A percentile compares a stretch with the other conserved stretches of the same genome.
phyloP scores from a whole-genome alignment of 2,329 filamentous ascomycete species.

The Coniochaeta sp. region DNA sequence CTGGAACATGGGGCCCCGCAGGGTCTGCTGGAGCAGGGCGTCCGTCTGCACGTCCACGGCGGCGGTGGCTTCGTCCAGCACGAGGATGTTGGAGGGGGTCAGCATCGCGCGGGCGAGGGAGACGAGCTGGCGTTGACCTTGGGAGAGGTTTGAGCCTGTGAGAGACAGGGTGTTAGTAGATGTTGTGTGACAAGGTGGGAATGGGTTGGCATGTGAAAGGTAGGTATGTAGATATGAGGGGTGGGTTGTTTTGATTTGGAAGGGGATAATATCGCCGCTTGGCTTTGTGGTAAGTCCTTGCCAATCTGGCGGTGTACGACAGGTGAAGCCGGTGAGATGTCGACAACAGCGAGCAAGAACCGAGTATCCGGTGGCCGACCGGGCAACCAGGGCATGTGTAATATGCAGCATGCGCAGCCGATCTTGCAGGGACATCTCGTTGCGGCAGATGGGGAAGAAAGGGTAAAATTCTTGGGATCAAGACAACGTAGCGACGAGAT shows the following conservation, averaged over 20 bases:
- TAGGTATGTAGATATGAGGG: not conserved
- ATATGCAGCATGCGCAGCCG: conserved; percentile 19
- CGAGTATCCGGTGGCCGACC: too few relatives aligned
- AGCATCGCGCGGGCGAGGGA: conserved; percentile 90
- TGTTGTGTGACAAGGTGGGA: conserved; percentile 9
- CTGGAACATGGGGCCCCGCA: conserved; percentile 63
- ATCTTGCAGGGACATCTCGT: conserved; percentile 25
- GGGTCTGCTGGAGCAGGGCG: conserved; percentile 56
- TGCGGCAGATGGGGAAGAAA: conserved; percentile 10
- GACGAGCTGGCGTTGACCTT: conserved; percentile 89
- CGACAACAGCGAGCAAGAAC: too few relatives aligned
- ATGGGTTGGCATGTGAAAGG: conserved; percentile 3
- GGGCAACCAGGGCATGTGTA: not conserved
- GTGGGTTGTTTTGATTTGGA: not conserved
- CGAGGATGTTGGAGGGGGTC: conserved; percentile 92
- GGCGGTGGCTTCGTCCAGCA: conserved; percentile 93
- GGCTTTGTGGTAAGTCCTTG: not conserved
- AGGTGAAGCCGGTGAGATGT: not conserved
- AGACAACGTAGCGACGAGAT: not conserved
- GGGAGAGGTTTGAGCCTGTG: conserved; percentile 84
- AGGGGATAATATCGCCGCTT: not conserved
- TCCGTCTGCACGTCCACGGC: conserved; percentile 63
- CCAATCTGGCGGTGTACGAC: not conserved
- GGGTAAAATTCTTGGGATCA: not conserved
- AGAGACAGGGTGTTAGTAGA: conserved; percentile 12